These are phyloP conservation scores for Penicillium silybi DNA, from an alignment of 495 filamentous ascomycete species.

Conservation along the genomic window DNA sequence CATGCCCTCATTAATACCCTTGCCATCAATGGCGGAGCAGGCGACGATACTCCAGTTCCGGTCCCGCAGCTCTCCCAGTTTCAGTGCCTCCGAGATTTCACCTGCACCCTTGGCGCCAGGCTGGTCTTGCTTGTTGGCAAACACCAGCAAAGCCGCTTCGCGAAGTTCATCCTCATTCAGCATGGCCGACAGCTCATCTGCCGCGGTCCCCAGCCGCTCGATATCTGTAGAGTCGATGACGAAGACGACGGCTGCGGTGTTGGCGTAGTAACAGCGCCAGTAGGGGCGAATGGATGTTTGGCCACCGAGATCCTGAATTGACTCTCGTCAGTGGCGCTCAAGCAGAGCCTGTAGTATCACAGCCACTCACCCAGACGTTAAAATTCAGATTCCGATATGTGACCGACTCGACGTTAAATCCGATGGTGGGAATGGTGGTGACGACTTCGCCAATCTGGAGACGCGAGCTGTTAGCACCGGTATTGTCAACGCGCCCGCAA, in stretches of 20 bases:
- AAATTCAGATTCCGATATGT: conserved; percentile 97
- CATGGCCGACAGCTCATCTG: conserved; percentile 92
- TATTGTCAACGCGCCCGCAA: neutral
- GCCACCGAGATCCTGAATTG: conserved; percentile 76
- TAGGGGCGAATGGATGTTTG: conserved; percentile 97
- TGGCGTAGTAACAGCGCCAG: conserved; percentile 99
- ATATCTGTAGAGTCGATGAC: conserved; percentile 98
- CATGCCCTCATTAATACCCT: conserved; percentile 94
- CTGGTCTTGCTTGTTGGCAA: conserved; percentile 99
- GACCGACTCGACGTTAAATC: conserved; percentile 98
- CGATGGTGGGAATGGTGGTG: conserved; percentile 97
- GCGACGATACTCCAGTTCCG: conserved; percentile 99
- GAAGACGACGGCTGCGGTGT: conserved; percentile 98
- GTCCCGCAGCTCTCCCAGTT: conserved; percentile 84
- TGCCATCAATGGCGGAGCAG: conserved; percentile 92
- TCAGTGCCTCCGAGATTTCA: conserved; percentile 90
- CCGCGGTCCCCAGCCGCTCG: conserved; percentile 83
- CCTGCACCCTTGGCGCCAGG: conserved; percentile 95
- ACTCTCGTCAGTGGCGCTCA: neutral
- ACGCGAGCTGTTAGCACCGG: conserved; percentile 18
- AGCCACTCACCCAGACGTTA: conserved; percentile 80
- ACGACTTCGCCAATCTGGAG: conserved; percentile 93
- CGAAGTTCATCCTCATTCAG: conserved; percentile 92
- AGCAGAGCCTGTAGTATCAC: neutral
- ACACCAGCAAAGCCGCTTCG: conserved; percentile 88